Evolutionary conservation across 2,329 filamentous ascomycete genomes (phyloP).

Genomic region (Pyricularia pennisetigena): DNA sequence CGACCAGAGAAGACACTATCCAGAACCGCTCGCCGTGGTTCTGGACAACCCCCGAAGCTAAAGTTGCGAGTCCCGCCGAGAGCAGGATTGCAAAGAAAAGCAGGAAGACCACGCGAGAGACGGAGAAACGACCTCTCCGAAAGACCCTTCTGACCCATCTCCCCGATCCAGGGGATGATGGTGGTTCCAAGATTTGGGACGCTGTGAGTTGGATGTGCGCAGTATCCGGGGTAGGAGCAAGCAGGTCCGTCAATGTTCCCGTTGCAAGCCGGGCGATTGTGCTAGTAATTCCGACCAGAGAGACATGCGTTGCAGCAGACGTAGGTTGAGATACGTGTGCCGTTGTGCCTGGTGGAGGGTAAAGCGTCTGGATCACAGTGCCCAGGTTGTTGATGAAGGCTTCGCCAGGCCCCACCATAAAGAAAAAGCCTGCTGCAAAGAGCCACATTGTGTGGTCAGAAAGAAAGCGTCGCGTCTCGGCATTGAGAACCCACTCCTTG

Average conservation of each 20-base stretch:
- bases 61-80: conserved; percentile 64
- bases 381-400: conserved; percentile 97
- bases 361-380: conserved; percentile 82
- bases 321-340: conserved; percentile 25
- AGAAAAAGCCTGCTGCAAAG: conserved; percentile 81
- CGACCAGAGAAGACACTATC: conserved; percentile 73
- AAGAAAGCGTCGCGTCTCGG: conserved; percentile 78
- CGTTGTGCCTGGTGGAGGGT: conserved; percentile 35
- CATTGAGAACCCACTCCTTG: conserved; percentile 86
- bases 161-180: conserved; percentile 7
- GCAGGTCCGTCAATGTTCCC: conserved; percentile 77
- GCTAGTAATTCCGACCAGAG: conserved; percentile 81
- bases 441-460: conserved; percentile 92
- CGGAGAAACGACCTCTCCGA: conserved; percentile 28
- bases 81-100: conserved; percentile 65
- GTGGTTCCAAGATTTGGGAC: conserved; percentile 9
- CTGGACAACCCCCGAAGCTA: conserved; percentile 68
- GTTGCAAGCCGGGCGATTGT: conserved; percentile 86
- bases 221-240: conserved; percentile 60
- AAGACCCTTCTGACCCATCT: conserved; percentile 20
- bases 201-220: conserved; percentile 41
- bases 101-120: conserved; percentile 76
- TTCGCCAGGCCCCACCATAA: conserved; percentile 91
- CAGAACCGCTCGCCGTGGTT: conserved; percentile 72
- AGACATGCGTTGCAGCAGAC: conserved; percentile 78